phyloP scores from a whole-genome alignment of 75 land plant species.

The Sequoia sempervirens region DNA sequence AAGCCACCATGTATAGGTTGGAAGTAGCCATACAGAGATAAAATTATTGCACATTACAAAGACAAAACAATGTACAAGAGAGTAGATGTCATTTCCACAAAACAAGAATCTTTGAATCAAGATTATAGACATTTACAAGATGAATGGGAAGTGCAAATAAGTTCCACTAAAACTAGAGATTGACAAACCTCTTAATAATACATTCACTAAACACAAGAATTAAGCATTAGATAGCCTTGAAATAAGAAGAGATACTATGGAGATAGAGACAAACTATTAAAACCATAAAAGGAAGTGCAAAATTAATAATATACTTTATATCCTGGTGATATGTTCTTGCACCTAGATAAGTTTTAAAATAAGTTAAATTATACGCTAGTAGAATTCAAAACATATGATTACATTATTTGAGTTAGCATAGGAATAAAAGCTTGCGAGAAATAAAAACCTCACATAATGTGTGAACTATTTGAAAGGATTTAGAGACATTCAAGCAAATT shows the following conservation, averaged over 20 bases:
- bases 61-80: too few relatives aligned
- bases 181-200: not conserved
- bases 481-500: too few relatives aligned
- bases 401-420: not conserved
- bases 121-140: too few relatives aligned
- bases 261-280: not conserved
- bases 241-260: not conserved
- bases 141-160: too few relatives aligned
- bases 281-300: not conserved
- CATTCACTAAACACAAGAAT: not conserved
- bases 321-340: not conserved
- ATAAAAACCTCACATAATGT: too few relatives aligned
- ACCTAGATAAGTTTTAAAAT: not conserved
- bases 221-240: not conserved
- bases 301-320: not conserved
- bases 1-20: too few relatives aligned
- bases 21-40: too few relatives aligned
- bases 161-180: not conserved
- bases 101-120: too few relatives aligned
- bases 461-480: too few relatives aligned
- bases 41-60: too few relatives aligned
- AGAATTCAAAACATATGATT: not conserved
- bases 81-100: too few relatives aligned
- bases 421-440: too few relatives aligned
- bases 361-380: not conserved